These are phyloP conservation scores for Penicillium angulare DNA, from an alignment of 495 filamentous ascomycete genomes.

Conservation along the genomic window DNA sequence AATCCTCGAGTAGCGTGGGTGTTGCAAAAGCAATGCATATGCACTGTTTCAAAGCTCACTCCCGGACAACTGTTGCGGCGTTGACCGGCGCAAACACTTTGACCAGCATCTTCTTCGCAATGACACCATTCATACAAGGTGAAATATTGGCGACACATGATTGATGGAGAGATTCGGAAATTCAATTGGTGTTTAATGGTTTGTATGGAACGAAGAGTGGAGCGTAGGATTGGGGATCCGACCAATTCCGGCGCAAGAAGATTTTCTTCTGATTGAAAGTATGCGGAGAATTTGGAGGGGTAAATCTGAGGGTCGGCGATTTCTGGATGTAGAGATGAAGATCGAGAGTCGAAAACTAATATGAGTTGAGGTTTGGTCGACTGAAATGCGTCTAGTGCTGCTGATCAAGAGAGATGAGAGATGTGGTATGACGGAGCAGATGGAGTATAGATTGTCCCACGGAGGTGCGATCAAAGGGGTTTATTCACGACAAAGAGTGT, in stretches of 20 bases:
- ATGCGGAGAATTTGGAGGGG: neutral
- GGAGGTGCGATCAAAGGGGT: neutral
- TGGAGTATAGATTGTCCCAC: constrained; percentile 1
- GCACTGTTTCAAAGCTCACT: constrained; percentile 38
- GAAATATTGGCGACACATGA: constrained; percentile 45
- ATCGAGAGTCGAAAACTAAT: neutral
- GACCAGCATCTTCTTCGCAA: constrained; percentile 42
- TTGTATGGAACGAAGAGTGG: neutral
- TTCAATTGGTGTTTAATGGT: neutral
- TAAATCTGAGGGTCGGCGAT: neutral
- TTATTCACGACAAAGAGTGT: neutral
- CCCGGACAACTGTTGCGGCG: constrained; percentile 34
- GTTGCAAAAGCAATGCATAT: constrained; percentile 48
- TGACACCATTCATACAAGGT: constrained; percentile 47
- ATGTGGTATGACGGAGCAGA: constrained; percentile 4
- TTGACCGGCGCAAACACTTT: constrained; percentile 28
- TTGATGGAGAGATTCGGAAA: neutral
- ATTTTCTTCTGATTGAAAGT: neutral
- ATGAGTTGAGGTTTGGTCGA: neutral
- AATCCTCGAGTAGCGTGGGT: constrained; percentile 39
- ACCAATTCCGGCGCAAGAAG: neutral
- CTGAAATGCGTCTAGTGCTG: no score
- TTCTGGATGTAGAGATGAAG: neutral
- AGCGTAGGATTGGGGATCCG: neutral
- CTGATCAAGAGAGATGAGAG: no score